Conservation (phyloP, 805 yeast species). For the Ogataea methylovora region DNA sequence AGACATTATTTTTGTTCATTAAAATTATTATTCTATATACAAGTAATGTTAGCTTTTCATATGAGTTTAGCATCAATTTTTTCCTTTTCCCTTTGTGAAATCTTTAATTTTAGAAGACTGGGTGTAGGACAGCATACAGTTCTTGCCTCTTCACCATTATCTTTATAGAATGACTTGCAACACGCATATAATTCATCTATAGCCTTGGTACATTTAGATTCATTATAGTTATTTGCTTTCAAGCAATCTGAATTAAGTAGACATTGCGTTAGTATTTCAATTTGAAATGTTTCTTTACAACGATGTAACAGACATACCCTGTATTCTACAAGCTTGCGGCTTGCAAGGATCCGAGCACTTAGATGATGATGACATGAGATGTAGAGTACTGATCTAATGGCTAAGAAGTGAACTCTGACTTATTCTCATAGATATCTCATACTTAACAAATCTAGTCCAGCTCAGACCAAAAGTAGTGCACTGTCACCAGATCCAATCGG, state of each 20-base stretch:
- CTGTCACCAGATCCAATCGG: no score
- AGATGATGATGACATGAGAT: neutral
- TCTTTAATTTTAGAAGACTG: slow-evolving; percentile 49
- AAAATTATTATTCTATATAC: neutral
- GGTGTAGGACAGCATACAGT: slow-evolving; percentile 79
- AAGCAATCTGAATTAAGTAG: slow-evolving; percentile 46
- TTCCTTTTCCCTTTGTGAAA: slow-evolving; percentile 55
- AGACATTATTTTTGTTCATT: neutral
- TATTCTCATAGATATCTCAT: no score
- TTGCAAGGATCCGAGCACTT: slow-evolving; percentile 47
- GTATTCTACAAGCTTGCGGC: slow-evolving; percentile 76
- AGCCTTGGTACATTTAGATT: slow-evolving; percentile 59
- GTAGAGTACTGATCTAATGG: neutral
- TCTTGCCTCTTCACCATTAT: slow-evolving; percentile 49
- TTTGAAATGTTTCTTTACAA: neutral
- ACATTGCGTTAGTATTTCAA: neutral
- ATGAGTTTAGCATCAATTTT: slow-evolving; percentile 48
- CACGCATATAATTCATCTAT: slow-evolving; percentile 72
- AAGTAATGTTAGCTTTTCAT: neutral
- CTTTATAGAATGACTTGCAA: slow-evolving; percentile 58
- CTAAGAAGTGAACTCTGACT: neutral
- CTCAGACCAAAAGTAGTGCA: no score
- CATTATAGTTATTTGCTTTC: slow-evolving; percentile 54
- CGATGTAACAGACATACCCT: slow-evolving; percentile 39
- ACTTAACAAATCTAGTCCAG: no score